A percentile compares a stretch with the other conserved stretches of the same genome.
phyloP scores from a whole-genome alignment of 139 green algal species.

The Asterochloris sp. region DNA sequence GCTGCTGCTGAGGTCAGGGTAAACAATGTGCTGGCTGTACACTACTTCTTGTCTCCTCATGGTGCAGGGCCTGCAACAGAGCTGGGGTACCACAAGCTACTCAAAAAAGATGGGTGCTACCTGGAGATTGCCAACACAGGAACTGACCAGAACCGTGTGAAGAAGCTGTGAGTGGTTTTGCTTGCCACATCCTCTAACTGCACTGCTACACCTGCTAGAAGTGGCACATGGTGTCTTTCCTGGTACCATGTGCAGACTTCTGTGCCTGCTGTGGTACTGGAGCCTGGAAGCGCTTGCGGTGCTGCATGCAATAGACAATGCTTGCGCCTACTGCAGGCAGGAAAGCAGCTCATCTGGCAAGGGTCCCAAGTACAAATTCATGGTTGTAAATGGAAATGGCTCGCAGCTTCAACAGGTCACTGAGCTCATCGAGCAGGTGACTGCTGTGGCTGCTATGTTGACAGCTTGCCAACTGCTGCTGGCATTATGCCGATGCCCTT shows the following conservation, averaged over 20 bases:
- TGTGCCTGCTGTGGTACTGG: too few species aligned
- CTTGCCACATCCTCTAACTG: not conserved
- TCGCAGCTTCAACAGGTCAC: conserved; percentile 4
- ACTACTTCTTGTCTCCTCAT: too few species aligned
- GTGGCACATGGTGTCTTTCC: not conserved
- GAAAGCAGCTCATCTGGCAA: not conserved
- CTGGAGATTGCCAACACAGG: conserved; percentile 11
- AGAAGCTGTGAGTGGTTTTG: not conserved
- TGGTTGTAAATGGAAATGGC: conserved; percentile 11
- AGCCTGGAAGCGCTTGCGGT: not conserved
- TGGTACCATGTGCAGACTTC: not conserved
- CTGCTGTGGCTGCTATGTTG: not conserved
- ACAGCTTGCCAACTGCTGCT: not conserved
- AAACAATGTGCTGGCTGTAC: too few species aligned
- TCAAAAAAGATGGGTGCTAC: not conserved
- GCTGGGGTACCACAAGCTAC: conserved; percentile 11
- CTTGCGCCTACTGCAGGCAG: not conserved
- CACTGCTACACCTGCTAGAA: too few species aligned
- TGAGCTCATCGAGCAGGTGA: conserved; percentile 10
- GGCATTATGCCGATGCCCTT: not conserved
- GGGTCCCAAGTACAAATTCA: conserved; percentile 14
- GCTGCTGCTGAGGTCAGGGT: too few species aligned
- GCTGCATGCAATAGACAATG: not conserved
- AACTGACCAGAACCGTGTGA: not conserved
- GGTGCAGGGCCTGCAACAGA: conserved; percentile 4